Evolutionary conservation across 495 filamentous ascomycete genomes (phyloP).

Genomic region (Endocarpon pusillum): DNA sequence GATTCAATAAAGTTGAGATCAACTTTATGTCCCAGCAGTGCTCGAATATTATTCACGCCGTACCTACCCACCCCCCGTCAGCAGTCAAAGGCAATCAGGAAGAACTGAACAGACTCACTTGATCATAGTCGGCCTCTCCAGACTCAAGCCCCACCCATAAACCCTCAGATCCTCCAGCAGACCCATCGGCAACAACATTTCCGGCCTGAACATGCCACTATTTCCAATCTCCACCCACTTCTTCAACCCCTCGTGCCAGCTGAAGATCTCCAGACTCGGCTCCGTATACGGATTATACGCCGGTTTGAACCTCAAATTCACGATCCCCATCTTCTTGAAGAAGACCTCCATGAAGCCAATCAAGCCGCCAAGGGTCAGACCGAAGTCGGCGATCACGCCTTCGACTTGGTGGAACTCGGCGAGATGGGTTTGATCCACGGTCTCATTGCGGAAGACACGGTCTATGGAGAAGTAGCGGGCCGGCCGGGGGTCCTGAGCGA

Average conservation of each 20-base stretch:
- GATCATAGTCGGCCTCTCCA: constrained; percentile 97
- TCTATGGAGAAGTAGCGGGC: constrained; percentile 96
- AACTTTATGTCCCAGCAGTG: constrained; percentile 71
- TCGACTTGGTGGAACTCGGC: constrained; percentile 98
- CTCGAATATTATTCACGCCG: constrained; percentile 66
- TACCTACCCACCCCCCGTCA: constrained; percentile 28
- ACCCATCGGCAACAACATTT: constrained; percentile 87
- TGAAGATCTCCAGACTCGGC: constrained; percentile 92
- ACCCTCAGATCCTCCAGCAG: constrained; percentile 73
- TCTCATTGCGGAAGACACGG: constrained; percentile 90
- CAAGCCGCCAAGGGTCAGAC: constrained; percentile 73
- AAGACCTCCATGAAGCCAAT: constrained; percentile 96
- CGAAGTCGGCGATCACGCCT: constrained; percentile 93
- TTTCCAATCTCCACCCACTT: constrained; percentile 97
- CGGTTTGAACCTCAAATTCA: constrained; percentile 79
- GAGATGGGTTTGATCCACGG: constrained; percentile 88
- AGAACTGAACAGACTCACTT: constrained; percentile 34
- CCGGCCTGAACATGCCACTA: constrained; percentile 92
- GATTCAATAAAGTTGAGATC: constrained; percentile 66
- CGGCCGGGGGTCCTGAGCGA: constrained; percentile 62
- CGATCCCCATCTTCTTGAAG: constrained; percentile 88
- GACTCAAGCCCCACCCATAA: constrained; percentile 77
- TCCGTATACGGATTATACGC: constrained; percentile 99
- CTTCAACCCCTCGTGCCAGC: constrained; percentile 71
- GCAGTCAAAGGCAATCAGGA: not conserved